Conservation (phyloP, 2,329 filamentous ascomycete genomes). For the Penicillium sp. region DNA sequence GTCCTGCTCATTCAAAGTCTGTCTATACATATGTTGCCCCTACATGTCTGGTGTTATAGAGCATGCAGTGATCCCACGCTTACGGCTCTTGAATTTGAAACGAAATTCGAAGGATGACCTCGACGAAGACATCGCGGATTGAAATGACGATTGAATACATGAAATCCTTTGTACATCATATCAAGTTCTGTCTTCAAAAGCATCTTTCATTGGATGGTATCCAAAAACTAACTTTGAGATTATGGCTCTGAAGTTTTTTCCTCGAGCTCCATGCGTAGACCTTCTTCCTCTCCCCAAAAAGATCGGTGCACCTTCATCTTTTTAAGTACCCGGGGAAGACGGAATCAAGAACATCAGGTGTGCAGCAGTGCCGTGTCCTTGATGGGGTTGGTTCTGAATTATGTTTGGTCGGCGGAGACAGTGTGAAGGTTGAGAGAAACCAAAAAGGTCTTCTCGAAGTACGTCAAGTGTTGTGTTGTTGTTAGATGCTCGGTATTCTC, state of each 20-base stretch:
- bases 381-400: neutral
- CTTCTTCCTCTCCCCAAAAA: neutral
- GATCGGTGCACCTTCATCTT: neutral
- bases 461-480: neutral
- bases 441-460: neutral
- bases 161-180: neutral
- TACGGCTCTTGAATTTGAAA: neutral
- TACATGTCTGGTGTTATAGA: neutral
- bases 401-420: neutral
- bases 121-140: neutral
- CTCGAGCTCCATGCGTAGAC: neutral
- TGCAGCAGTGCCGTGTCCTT: neutral
- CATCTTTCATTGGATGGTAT: neutral
- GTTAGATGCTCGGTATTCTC: neutral
- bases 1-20: neutral
- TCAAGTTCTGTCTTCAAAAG: neutral
- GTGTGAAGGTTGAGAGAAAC: neutral
- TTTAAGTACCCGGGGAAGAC: neutral
- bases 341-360: neutral
- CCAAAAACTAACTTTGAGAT: neutral
- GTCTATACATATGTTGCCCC: neutral
- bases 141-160: neutral
- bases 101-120: neutral
- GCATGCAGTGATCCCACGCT: neutral
- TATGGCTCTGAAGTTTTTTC: neutral